Conservation (phyloP, 1,284 basidiomycete species). For the Cutaneotrichosporon arboriforme region DNA sequence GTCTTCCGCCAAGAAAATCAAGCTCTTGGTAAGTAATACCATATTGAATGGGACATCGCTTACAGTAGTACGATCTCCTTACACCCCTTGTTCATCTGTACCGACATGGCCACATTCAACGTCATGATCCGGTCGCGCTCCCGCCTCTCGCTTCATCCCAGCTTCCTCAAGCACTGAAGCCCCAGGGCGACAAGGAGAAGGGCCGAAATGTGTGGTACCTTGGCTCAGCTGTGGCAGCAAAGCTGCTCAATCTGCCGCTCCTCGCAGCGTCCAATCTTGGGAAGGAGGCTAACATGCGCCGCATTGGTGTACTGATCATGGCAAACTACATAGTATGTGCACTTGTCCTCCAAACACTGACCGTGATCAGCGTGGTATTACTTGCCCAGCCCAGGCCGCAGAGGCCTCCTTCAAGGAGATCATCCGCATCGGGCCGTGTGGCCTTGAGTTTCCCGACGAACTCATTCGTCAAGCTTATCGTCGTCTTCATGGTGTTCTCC, state of each 20-base stretch:
- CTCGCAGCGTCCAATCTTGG: conserved; percentile 5
- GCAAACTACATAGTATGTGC: conserved; percentile 38
- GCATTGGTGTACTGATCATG: conserved; percentile 21
- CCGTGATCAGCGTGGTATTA: conserved; percentile 30
- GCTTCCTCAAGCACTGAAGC: conserved; percentile 27
- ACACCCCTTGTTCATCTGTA: conserved; percentile 35
- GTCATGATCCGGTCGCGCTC: conserved; percentile 35
- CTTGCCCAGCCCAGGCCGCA: conserved; percentile 16
- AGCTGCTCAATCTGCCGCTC: conserved; percentile 19
- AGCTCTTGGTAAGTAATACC: conserved; percentile 27
- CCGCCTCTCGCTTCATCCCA: conserved; percentile 33
- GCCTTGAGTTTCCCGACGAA: conserved; percentile 30
- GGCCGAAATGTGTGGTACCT: conserved; percentile 36
- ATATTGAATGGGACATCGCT: neutral
- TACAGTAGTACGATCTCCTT: conserved; percentile 35
- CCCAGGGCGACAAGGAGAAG: conserved; percentile 36
- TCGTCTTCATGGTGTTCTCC: conserved; percentile 30
- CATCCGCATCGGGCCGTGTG: conserved; percentile 21
- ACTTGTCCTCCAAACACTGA: neutral
- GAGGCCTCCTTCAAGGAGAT: conserved; percentile 32
- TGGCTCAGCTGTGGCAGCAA: conserved; percentile 26
- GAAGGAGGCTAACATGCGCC: conserved; percentile 10
- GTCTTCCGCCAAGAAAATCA: conserved; percentile 11
- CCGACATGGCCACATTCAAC: conserved; percentile 41
- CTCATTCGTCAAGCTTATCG: conserved; percentile 35